These are phyloP conservation scores for Cyberlindnera veronae DNA, from an alignment of 805 yeast species.

Conservation along the genomic window DNA sequence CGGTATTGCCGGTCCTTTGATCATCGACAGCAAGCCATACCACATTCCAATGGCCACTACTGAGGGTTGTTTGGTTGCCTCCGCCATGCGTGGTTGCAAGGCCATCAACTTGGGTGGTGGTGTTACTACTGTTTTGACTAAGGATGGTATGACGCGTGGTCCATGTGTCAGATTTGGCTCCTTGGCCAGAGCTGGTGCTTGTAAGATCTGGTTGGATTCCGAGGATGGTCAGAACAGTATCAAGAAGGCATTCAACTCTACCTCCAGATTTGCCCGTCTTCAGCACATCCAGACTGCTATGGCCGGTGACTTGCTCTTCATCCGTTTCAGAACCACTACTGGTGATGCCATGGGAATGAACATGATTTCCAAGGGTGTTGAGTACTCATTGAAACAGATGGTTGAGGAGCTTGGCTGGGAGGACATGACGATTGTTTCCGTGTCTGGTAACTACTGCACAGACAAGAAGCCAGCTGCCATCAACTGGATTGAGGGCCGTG, in stretches of 20 bases:
- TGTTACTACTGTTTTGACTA: slow-evolving; percentile 83
- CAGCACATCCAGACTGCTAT: slow-evolving; percentile 88
- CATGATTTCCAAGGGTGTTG: slow-evolving; percentile 99
- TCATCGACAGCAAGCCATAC: slow-evolving; percentile 82
- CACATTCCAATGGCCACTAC: slow-evolving; percentile 99
- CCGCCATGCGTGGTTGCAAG: slow-evolving; percentile 98
- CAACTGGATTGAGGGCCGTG: slow-evolving; percentile 99
- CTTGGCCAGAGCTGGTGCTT: slow-evolving; percentile 85
- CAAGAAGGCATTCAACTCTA: slow-evolving; percentile 90
- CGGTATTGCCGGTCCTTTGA: slow-evolving; percentile 96
- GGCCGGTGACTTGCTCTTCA: slow-evolving; percentile 86
- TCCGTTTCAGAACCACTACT: slow-evolving; percentile 96
- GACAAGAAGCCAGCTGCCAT: slow-evolving; percentile 98
- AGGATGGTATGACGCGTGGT: slow-evolving; percentile 99
- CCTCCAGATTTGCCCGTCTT: slow-evolving; percentile 94
- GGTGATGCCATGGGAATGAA: slow-evolving; percentile 99
- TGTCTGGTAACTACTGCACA: slow-evolving; percentile 96
- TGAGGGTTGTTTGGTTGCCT: slow-evolving; percentile 97
- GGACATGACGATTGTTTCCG: slow-evolving; percentile 89
- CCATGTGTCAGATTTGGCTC: slow-evolving; percentile 92
- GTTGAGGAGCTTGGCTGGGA: slow-evolving; percentile 84
- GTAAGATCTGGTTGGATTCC: slow-evolving; percentile 93
- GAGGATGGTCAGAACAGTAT: slow-evolving; percentile 84
- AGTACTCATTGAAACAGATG: slow-evolving; percentile 79
- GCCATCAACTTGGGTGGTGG: slow-evolving; percentile 98